Evolutionary conservation across 352 stramenopile species (phyloP).

Genomic region (Phytophthora brassicae): DNA sequence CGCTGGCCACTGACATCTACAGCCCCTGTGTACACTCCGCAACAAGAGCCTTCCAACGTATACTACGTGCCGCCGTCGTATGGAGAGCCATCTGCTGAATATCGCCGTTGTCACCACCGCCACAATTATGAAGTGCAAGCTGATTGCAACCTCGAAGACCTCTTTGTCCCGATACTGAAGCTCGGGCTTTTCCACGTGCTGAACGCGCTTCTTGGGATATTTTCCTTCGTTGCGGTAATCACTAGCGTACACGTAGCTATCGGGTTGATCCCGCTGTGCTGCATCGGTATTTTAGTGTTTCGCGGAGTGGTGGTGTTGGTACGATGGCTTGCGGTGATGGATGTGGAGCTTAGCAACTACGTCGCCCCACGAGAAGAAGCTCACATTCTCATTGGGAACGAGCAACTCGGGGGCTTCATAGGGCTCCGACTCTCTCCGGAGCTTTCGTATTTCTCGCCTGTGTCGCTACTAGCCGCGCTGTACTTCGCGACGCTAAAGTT

Average conservation of each 20-base stretch:
- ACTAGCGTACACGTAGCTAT: conserved; percentile 37
- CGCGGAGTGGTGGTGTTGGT: conserved; percentile 49
- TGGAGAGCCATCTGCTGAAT: conserved; percentile 9
- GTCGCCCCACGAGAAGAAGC: conserved; percentile 39
- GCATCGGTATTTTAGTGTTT: conserved; percentile 65
- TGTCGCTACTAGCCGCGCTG: conserved; percentile 55
- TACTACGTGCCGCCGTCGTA: conserved; percentile 41
- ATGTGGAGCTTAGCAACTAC: conserved; percentile 73
- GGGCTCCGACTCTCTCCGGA: conserved; percentile 50
- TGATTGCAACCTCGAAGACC: conserved; percentile 21
- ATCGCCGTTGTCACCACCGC: conserved; percentile 25
- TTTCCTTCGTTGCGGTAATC: conserved; percentile 50
- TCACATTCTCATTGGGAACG: conserved; percentile 50
- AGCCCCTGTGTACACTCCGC: conserved; percentile 15
- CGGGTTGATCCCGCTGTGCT: conserved; percentile 61
- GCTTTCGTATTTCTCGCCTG: conserved; percentile 54
- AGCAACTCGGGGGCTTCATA: conserved; percentile 35
- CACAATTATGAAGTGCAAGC: conserved; percentile 9
- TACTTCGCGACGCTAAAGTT: conserved; percentile 78
- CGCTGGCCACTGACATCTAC: conserved; percentile 23
- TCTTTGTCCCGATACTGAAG: conserved; percentile 45
- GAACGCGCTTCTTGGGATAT: conserved; percentile 59
- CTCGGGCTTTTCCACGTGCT: conserved; percentile 61
- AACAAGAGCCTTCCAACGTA: conserved; percentile 14
- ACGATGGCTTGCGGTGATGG: conserved; percentile 46